Conservation (phyloP, 2,329 filamentous ascomycete genomes). For the Penicillium sumatraense region DNA sequence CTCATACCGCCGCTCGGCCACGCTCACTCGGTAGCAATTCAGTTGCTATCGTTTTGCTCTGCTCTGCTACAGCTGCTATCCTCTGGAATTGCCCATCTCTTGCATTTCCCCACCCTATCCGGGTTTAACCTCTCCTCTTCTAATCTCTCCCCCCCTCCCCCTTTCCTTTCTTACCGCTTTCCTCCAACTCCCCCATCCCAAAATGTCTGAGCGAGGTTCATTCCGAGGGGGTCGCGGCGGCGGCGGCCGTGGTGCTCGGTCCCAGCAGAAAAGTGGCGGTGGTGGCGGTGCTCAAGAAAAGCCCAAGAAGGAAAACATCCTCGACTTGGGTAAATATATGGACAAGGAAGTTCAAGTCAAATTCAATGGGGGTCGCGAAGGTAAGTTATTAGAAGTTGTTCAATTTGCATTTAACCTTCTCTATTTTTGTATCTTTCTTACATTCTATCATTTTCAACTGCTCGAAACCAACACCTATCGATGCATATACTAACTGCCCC, state of each 20-base stretch:
- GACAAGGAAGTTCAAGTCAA: constrained; percentile 95
- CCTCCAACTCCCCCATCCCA: constrained; percentile 53
- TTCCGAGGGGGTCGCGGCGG: constrained; percentile 27
- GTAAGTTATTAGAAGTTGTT: constrained; percentile 9
- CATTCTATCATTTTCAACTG: neutral
- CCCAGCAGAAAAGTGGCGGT: constrained; percentile 54
- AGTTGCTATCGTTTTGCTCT: no score
- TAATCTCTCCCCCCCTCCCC: constrained; percentile 42
- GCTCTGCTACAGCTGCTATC: neutral
- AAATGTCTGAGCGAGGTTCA: constrained; percentile 44
- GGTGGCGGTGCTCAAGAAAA: constrained; percentile 65
- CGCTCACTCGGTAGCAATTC: no score
- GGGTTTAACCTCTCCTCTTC: constrained; percentile 4
- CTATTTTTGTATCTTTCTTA: constrained; percentile 7
- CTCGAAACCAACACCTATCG: constrained; percentile 9
- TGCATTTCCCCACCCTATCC: constrained; percentile 6
- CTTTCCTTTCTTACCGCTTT: constrained; percentile 62
- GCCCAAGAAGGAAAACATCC: constrained; percentile 98
- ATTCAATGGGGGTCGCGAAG: constrained; percentile 77
- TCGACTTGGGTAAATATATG: constrained; percentile 94
- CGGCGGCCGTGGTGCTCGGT: constrained; percentile 22
- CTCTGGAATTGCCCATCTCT: neutral
- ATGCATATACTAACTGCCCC: neutral
- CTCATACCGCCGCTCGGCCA: constrained; percentile 26
- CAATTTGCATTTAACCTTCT: neutral